phyloP scores from a whole-genome alignment of 768 basidiomycete species.

The Leucosporidium creatinivorum region DNA sequence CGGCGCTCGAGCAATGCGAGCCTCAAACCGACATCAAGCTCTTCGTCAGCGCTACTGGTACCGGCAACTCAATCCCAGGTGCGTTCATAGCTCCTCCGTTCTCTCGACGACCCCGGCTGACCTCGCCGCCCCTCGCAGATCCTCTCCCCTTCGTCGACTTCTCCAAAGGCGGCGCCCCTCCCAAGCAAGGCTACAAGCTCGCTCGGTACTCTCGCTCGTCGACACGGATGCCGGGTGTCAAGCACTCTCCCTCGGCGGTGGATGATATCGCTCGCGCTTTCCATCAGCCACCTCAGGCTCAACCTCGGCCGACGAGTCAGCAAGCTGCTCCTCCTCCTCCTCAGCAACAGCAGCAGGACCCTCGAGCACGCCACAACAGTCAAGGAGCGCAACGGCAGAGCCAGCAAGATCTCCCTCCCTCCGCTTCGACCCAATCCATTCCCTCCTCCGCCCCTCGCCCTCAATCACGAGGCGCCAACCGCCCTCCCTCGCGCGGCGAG shows the following conservation, averaged over 20 bases:
- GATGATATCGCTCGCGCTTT: conserved; percentile 23
- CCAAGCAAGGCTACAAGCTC: conserved; percentile 37
- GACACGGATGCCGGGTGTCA: conserved; percentile 24
- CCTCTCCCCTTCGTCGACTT: conserved; percentile 81
- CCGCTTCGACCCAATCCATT: neutral
- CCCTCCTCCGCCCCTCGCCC: neutral
- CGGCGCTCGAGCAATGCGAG: conserved; percentile 81
- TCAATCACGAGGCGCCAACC: too few species aligned
- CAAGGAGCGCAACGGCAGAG: neutral
- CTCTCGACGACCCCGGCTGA: neutral
- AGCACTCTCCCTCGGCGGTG: conserved; percentile 23
- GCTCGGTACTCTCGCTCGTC: conserved; percentile 35
- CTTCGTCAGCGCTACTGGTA: conserved; percentile 83
- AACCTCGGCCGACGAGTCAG: neutral
- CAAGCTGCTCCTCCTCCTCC: neutral
- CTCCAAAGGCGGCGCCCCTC: conserved; percentile 39
- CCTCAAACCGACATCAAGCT: conserved; percentile 77
- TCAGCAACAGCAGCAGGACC: neutral
- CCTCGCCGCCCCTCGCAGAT: conserved; percentile 45
- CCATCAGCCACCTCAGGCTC: conserved; percentile 3
- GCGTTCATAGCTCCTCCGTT: neutral
- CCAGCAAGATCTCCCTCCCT: neutral
- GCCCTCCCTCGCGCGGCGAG: too few species aligned
- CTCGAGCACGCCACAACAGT: neutral
- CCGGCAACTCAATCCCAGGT: conserved; percentile 71